A percentile compares a stretch with the other conserved stretches of the same genome.
These are phyloP conservation scores for Chloris gayana DNA, from an alignment of 176 grass and related monocot genomes.

Conservation along the genomic window DNA sequence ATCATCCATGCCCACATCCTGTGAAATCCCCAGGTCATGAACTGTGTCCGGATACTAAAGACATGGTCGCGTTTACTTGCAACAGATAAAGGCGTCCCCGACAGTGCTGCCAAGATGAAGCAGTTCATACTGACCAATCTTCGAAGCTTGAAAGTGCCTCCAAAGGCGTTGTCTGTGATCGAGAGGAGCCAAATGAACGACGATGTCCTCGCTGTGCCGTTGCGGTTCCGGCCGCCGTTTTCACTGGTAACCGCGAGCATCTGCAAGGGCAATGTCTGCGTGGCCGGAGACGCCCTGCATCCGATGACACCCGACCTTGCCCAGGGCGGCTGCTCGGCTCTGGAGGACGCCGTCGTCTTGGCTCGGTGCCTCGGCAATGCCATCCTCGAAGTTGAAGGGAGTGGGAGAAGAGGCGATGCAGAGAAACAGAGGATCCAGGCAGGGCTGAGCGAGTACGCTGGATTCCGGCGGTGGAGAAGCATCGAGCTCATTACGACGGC, in stretches of 20 bases:
- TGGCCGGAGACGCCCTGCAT: constrained; percentile 79
- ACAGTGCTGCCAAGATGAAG: constrained; percentile 48
- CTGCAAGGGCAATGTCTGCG: constrained; percentile 57
- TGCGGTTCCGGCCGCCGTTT: constrained; percentile 62
- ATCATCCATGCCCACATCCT: neutral
- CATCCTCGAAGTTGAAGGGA: neutral
- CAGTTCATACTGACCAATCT: constrained; percentile 46
- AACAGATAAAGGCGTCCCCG: constrained; percentile 31
- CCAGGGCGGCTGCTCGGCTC: constrained; percentile 67
- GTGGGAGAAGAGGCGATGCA: neutral
- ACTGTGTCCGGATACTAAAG: neutral
- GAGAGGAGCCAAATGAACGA: constrained; percentile 58
- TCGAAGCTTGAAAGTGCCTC: constrained; percentile 31
- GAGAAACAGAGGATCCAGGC: constrained; percentile 32
- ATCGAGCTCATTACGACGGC: constrained; percentile 41
- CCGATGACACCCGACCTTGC: constrained; percentile 86
- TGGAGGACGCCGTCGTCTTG: constrained; percentile 71
- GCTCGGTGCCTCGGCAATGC: constrained; percentile 55
- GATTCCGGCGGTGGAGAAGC: constrained; percentile 64
- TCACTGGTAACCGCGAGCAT: constrained; percentile 42
- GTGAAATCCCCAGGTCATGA: neutral
- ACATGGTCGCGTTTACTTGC: neutral
- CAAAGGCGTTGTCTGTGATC: constrained; percentile 38
- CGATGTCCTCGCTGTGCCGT: constrained; percentile 43
- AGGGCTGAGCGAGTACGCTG: constrained; percentile 45